A percentile compares a stretch with the other conserved stretches of the same genome.
Evolutionary conservation across 2,329 filamentous ascomycete genomes (phyloP).

Genomic region (Aspergillus udagawae): DNA sequence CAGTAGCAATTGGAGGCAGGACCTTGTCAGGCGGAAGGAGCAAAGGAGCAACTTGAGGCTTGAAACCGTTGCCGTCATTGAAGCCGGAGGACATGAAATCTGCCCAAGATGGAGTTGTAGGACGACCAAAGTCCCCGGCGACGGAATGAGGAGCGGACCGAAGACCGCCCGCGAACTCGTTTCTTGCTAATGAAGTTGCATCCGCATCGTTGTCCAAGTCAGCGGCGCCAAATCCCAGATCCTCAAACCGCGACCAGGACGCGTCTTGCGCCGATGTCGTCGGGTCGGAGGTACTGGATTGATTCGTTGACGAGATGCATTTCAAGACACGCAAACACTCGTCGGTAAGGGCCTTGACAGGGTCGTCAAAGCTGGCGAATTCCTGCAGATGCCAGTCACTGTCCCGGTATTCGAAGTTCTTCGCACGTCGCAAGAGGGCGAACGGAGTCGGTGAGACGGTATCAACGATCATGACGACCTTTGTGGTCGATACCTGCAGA

Average conservation of each 20-base stretch:
- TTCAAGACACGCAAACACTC: conserved; percentile 89
- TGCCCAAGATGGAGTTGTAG: conserved; percentile 96
- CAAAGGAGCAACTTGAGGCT: conserved; percentile 57
- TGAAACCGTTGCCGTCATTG: conserved; percentile 67
- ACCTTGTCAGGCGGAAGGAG: conserved; percentile 89
- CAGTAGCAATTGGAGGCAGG: conserved; percentile 72
- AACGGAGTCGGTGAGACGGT: conserved; percentile 93
- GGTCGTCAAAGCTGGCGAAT: conserved; percentile 86
- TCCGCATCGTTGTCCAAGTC: conserved; percentile 59
- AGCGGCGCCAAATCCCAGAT: conserved; percentile 82
- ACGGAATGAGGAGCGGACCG: conserved; percentile 65
- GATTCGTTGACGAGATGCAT: conserved; percentile 82
- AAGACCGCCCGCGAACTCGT: conserved; percentile 49
- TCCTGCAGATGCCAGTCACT: conserved; percentile 78
- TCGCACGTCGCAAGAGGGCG: conserved; percentile 80
- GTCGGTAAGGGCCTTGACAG: conserved; percentile 80
- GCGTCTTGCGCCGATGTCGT: conserved; percentile 75
- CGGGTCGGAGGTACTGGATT: conserved; percentile 69
- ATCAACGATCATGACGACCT: conserved; percentile 95
- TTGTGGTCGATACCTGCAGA: conserved; percentile 75
- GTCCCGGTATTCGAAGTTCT: conserved; percentile 92
- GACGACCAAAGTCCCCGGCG: conserved; percentile 65
- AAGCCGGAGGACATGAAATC: conserved; percentile 96
- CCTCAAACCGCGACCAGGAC: conserved; percentile 95
- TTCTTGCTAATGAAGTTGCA: conserved; percentile 26